phyloP scores from a whole-genome alignment of 208 protist genomes.

The Trypanosoma conorhini region DNA sequence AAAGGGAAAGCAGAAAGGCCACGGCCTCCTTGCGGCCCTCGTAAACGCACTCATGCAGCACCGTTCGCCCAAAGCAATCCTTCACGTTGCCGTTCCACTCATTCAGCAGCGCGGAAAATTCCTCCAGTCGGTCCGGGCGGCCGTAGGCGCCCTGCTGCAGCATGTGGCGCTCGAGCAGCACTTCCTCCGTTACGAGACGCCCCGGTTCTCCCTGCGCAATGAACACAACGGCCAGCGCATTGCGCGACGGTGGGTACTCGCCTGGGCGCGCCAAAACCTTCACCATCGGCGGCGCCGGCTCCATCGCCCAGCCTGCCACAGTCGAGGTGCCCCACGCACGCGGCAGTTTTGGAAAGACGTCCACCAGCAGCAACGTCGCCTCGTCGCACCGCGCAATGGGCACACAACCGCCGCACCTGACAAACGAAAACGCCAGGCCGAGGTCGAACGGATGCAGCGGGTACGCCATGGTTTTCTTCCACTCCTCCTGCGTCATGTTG shows the following conservation, averaged over 20 bases:
- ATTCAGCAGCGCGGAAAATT: constrained; percentile 34
- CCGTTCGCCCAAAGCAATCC: constrained; percentile 75
- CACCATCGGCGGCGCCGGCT: constrained; percentile 36
- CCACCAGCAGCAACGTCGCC: constrained; percentile 29
- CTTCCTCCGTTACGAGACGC: constrained; percentile 38
- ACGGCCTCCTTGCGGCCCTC: constrained; percentile 57
- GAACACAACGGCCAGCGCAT: constrained; percentile 60
- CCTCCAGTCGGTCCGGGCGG: constrained; percentile 12
- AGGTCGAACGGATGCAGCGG: constrained; percentile 83
- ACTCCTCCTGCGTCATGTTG: constrained; percentile 46
- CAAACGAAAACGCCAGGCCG: constrained; percentile 68
- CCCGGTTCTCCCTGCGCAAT: constrained; percentile 49
- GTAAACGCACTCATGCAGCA: constrained; percentile 70
- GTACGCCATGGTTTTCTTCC: constrained; percentile 34
- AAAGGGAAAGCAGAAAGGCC: constrained; percentile 52
- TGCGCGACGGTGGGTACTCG: not conserved
- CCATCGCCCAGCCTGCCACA: constrained; percentile 30
- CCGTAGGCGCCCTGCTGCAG: constrained; percentile 46
- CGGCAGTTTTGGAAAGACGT: constrained; percentile 61
- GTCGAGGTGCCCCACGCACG: constrained; percentile 21
- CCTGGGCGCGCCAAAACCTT: constrained; percentile 18
- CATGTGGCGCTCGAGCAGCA: constrained; percentile 63
- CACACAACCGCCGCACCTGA: constrained; percentile 46
- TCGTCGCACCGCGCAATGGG: constrained; percentile 32
- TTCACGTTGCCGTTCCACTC: constrained; percentile 74